A percentile compares a stretch with the other conserved stretches of the same genome.
Evolutionary conservation across 1,139 yeast species (phyloP).

Genomic region (Hansenula anomala): DNA sequence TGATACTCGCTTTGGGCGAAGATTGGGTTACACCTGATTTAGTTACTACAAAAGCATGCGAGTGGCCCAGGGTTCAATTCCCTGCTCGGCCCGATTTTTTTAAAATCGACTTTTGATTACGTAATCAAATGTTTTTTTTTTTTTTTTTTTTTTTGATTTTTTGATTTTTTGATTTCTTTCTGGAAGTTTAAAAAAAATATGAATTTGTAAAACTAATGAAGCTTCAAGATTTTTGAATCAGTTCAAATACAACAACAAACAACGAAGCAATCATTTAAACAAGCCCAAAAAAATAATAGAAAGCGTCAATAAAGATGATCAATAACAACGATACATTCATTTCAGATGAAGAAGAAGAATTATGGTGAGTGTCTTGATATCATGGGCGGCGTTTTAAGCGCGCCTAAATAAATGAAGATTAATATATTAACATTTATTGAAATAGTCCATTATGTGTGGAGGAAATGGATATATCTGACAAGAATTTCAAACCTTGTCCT

Average conservation of each 20-base stretch:
- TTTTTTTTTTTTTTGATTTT: not conserved
- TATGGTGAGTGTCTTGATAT: conserved; percentile 41
- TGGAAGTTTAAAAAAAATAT: too few relatives aligned
- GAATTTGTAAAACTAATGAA: too few relatives aligned
- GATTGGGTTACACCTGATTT: conserved; percentile 9
- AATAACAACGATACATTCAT: conserved; percentile 45
- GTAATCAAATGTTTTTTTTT: conserved; percentile 1
- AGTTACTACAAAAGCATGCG: conserved; percentile 18
- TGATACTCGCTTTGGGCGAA: conserved; percentile 25
- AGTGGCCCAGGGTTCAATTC: conserved; percentile 25
- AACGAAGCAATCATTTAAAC: not conserved
- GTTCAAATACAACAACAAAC: too few relatives aligned
- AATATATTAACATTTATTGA: too few relatives aligned
- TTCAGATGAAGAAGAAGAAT: conserved; percentile 79
- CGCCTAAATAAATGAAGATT: too few relatives aligned
- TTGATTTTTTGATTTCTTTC: too few relatives aligned
- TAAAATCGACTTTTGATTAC: conserved; percentile 1
- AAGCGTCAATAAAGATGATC: conserved; percentile 20
- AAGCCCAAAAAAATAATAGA: not conserved
- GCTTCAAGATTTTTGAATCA: too few relatives aligned
- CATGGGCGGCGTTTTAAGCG: not conserved
- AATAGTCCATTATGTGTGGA: conserved; percentile 95
- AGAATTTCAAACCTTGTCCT: conserved; percentile 97
- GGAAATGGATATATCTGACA: conserved; percentile 94
- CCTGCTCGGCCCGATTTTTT: conserved; percentile 20